Evolutionary conservation across 83 land plant genomes (phyloP).

Genomic region (Picea abies): DNA sequence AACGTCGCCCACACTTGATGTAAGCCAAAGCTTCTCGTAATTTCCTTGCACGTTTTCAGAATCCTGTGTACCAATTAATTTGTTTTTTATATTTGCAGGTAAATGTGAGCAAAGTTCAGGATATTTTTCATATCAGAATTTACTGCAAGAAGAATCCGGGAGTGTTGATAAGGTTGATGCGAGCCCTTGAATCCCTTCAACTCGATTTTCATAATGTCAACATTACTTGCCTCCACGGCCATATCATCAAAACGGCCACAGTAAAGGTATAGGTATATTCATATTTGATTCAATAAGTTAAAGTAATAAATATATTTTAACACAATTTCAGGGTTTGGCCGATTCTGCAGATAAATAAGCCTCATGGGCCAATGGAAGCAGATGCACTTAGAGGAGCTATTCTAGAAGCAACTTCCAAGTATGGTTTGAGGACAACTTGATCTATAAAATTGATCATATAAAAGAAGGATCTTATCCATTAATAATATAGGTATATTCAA

Average conservation of each 20-base stretch:
- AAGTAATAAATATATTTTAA: too few relatives aligned
- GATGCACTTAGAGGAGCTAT: neutral
- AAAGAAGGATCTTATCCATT: too few relatives aligned
- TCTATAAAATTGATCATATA: too few relatives aligned
- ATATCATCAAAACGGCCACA: conserved; percentile 36
- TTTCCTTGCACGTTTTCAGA: too few relatives aligned
- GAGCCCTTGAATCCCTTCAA: conserved; percentile 28
- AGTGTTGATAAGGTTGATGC: conserved; percentile 35
- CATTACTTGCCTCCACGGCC: conserved; percentile 37
- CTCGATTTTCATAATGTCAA: conserved; percentile 18
- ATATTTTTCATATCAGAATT: conserved; percentile 41
- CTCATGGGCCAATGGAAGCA: neutral
- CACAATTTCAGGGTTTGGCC: neutral
- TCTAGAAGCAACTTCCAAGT: neutral
- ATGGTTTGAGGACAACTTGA: neutral
- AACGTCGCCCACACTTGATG: too few relatives aligned
- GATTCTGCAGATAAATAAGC: neutral
- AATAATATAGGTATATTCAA: too few relatives aligned
- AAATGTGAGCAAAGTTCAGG: conserved; percentile 39
- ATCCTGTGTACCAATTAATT: too few relatives aligned
- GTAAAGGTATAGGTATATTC: conserved; percentile 21
- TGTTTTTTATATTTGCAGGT: conserved; percentile 18
- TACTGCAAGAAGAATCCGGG: conserved; percentile 13
- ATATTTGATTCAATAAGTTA: too few relatives aligned
- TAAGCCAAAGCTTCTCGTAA: too few relatives aligned